Base-by-base conservation (phyloP, 1,284 basidiomycete genomes). In the Irpex rosettiformis region DNA sequence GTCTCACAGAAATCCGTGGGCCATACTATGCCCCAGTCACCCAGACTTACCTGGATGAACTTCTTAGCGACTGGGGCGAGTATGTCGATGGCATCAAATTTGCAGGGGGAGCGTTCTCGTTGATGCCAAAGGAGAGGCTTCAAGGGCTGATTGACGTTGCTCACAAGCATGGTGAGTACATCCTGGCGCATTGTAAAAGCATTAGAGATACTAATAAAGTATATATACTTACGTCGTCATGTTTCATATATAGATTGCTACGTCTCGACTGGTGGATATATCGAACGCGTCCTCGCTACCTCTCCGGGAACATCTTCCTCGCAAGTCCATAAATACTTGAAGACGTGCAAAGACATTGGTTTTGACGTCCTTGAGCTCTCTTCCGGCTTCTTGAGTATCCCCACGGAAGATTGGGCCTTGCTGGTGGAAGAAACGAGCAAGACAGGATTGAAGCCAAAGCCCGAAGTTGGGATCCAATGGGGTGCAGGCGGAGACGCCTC, bases 21-120 rank as follows among this genome's bases (percentile, higher is more conserved):
- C 74, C 74, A 2, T 78, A 77, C 64, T 77, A 76, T 56, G 66
- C 70, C 11, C 70, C 74, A 1, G 77, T 75, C 48, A 75, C 73
- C 21, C 68, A 72, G 54, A 74, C 72, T 0, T 73, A 76, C 57
- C 71, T 77, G 24, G 70, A 77, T 51, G 75, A 77, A 59, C 64
- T 76, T 4, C 71, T 76, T 8, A 67, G 68, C 37, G 70, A 74
- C 62, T 73, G 71, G 75, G 73, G 75, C 29, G 72, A 75, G 55
- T 79, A 74, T 58, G 76, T 78, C 28, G 78, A 80, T 57, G 76
- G 79, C 0, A 66, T 79, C 55, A 80, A 80, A 65, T 79, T 79
- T 60, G 77, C 78, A 3, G 78, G 78, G 1, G 78, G 78, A 13
- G 72, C 75, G 0, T 79, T 80, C 66, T 72, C 72, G 42, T 69